Base-by-base conservation (phyloP, 768 basidiomycete genomes). In the Tricholoma saponaceum region DNA sequence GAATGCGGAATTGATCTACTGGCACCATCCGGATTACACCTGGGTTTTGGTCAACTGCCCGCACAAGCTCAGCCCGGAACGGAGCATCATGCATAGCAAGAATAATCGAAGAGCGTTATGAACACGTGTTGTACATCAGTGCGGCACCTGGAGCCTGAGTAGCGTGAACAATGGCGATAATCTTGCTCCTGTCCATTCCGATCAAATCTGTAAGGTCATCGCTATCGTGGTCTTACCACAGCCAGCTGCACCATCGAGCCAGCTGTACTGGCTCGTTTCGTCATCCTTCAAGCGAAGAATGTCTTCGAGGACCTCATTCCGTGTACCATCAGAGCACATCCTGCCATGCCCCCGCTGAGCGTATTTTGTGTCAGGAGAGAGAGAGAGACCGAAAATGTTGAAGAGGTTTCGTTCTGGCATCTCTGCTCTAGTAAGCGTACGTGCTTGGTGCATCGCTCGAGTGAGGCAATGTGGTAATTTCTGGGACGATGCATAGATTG, bases 191-290 rank as follows among this genome's bases (percentile, higher is more conserved):
- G 33, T 59, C 61, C 61, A 59, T 58, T 26, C 52, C 49, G 13
- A 65, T 41, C n/a, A 60, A 41, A 32, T 63, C 52, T 44, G 58
- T 52, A 39, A 66, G 22, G 64, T 58, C 39, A 60, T 54, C 14
- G 60, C 59, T 28, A 67, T 61, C 7, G 62, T 60, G 3, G 66
- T 63, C 53, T 67, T 67, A 33, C 66, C 66, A 18, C 58, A 64
- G 2, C 66, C 66, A 1, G 62, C 66, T 37, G 57, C 62, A n/a
- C 66, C 64, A 33, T 65, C 62, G 10, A 67, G 56, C 62, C 64
- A 66, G 52, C 59, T 64, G 7, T 65, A 20, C 23, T 59, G 61
- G 12, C 33, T 54, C 3, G 51, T 39, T 26, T 49, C 52, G 32
- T 49, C 32, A 33, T 59, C 58, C 23, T 62, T 62, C n/a, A 33